Conservation (phyloP, 2,329 filamentous ascomycete genomes). For the Thyridium curvatum region DNA sequence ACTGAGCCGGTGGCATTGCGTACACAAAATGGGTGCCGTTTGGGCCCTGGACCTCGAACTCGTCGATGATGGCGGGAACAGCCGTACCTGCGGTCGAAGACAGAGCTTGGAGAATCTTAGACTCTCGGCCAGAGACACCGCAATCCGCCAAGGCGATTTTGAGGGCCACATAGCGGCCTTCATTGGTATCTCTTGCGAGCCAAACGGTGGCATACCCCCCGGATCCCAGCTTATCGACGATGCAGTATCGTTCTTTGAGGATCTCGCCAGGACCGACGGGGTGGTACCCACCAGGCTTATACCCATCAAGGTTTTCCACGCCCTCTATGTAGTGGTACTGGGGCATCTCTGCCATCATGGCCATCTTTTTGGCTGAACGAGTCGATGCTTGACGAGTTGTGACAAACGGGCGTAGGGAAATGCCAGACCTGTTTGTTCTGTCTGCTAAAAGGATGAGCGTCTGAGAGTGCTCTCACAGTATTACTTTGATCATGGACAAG, state of each 20-base stretch:
- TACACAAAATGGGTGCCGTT: conserved; percentile 15
- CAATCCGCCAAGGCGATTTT: conserved; percentile 22
- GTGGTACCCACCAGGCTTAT: conserved; percentile 30
- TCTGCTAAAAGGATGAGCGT: too few relatives aligned
- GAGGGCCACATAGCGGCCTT: conserved; percentile 21
- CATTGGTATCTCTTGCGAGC: conserved; percentile 22
- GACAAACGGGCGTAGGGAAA: too few relatives aligned
- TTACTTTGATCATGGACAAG: too few relatives aligned
- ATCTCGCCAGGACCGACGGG: conserved; percentile 33
- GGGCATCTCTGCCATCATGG: too few relatives aligned
- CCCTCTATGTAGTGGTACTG: too few relatives aligned
- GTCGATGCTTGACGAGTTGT: too few relatives aligned
- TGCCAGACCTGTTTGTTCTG: too few relatives aligned
- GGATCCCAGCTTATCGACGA: conserved; percentile 33
- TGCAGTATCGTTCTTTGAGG: conserved; percentile 26
- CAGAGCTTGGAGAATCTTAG: conserved; percentile 11
- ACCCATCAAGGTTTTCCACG: conserved; percentile 9
- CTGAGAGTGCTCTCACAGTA: too few relatives aligned
- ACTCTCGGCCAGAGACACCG: conserved; percentile 3
- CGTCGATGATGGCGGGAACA: conserved; percentile 7
- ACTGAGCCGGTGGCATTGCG: too few relatives aligned
- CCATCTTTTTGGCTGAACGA: too few relatives aligned
- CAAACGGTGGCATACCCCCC: conserved; percentile 35
- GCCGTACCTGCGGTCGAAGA: conserved; percentile 8
- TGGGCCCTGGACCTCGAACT: conserved; percentile 15